Evolutionary conservation across 306 rosid species (phyloP).

Genomic region (Acacia confusa): DNA sequence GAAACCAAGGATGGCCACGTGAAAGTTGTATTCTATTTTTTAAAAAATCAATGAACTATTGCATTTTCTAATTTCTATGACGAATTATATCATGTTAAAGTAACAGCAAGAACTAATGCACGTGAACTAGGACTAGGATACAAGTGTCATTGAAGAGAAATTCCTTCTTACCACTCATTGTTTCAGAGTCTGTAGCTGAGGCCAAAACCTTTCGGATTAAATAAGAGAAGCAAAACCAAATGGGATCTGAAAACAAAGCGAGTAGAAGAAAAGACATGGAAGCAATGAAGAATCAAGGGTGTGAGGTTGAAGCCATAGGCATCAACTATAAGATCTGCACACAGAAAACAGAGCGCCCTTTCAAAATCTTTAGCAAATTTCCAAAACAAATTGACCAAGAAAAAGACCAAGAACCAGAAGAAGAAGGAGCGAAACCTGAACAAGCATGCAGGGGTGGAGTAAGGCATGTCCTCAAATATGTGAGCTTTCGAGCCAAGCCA

Average conservation of each 20-base stretch:
- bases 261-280: constrained; percentile 18
- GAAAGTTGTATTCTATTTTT: not conserved
- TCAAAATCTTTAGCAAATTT: constrained; percentile 45
- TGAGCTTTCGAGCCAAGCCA: constrained; percentile 62
- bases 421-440: constrained; percentile 36
- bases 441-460: constrained; percentile 34
- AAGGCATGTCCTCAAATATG: constrained; percentile 63
- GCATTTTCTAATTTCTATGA: constrained; percentile 5
- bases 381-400: constrained; percentile 22
- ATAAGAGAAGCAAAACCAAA: constrained; percentile 27
- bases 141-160: constrained; percentile 19
- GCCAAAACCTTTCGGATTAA: constrained; percentile 32
- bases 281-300: constrained; percentile 76
- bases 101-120: constrained; percentile 30
- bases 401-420: constrained; percentile 32
- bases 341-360: constrained; percentile 37
- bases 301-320: constrained; percentile 70
- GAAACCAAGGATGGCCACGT: constrained; percentile 27
- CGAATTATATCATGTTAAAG: constrained; percentile 10
- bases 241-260: constrained; percentile 27
- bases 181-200: constrained; percentile 28
- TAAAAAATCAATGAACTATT: not conserved
- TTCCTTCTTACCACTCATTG: constrained; percentile 29
- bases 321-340: constrained; percentile 59
- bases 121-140: constrained; percentile 47